Evolutionary conservation across 2,329 filamentous ascomycete genomes (phyloP), one percentile per base, ranked within the genome.

Genomic region (Aspergillus ochraceoroseus): DNA sequence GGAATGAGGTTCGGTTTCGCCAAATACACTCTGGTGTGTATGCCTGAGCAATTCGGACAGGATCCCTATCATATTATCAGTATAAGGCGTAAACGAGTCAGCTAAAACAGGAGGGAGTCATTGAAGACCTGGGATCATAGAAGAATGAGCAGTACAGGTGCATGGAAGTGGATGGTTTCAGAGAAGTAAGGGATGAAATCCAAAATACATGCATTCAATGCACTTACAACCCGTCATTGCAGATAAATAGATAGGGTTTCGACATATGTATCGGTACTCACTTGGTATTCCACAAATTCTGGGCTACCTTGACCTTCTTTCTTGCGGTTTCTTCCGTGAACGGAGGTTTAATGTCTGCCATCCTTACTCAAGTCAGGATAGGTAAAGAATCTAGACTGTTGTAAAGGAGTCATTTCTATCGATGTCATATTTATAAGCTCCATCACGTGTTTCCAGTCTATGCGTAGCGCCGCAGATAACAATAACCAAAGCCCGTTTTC

Each of bases 211-310:
- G 7, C 29, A n/a, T n/a, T n/a, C n/a, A 22, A 23, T 20, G 20
- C 18, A 9, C 7, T 20, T 13, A 7, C 17, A 9, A 32, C 11
- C 4, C 18, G 9, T 22, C 30, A 20, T 32, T 32, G 2, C 18
- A 23, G n/a, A 7, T 3, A 22, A n/a, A n/a, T n/a, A n/a, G n/a
- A n/a, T n/a, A n/a, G n/a, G n/a, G n/a, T n/a, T n/a, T n/a, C n/a
- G n/a, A n/a, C n/a, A n/a, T 9, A 13, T 12, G 13, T 33, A 5
- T 12, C 5, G 9, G 19, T 33, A 9, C 68, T 51, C 63, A 86
- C 83, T 71, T 76, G 1, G 80, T 83, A 56, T 94, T 94, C 87
- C 87, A 94, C 2, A 82, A 71, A 59, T 87, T 77, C 59, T 94
- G 87, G 0, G 85, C 87, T 12, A 80, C 82, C 66, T 94, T 94